Evolutionary conservation across 176 grass and related monocot species (phyloP), one percentile per base, ranked within the genome.

Genomic region (Eragrostis nindensis): DNA sequence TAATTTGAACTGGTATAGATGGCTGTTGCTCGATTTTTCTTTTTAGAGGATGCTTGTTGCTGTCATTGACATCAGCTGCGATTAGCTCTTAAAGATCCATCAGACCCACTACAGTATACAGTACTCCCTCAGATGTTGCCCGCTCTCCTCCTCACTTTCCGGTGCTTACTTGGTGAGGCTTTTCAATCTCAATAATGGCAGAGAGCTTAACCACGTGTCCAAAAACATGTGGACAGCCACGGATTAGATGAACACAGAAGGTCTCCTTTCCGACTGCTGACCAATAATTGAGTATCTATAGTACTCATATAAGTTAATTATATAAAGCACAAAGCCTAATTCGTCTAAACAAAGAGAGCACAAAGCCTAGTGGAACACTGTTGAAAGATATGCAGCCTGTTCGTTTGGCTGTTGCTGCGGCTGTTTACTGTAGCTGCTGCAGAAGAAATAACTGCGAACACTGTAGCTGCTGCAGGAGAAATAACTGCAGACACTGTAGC

Each of bases 221-320:
- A 71, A 0, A 19, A 42, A 30, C 30, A 11, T 42, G 44, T 71
- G 63, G 66, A 74, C 70, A 65, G 9, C 60, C 25, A 66, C 22
- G 55, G 32, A 55, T 75, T 38, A 27, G 59, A 54, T 1, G 59
- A 73, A 1, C 32, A 10, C 5, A 71, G 29, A 71, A 11, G 6
- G 6, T 15, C 27, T 9, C 36, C 0, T 50, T 41, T 54, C 29
- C 7, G 27, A 47, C 8, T 11, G 5, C 16, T 8, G n/a, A 41
- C 71, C 42, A 75, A 76, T 75, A 68, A 60, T 86, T 48, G 48
- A 79, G 68, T 73, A 64, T 38, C 27, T 79, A 56, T 50, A 59
- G 13, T 21, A 15, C n/a, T n/a, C n/a, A 50, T 74, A 22, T 13
- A 22, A 1, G 19, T 18, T 43, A 43, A 7, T 71, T 19, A 17